Base-by-base conservation (phyloP, 73 alveolate species). In the Durusdinium trenchii region DNA sequence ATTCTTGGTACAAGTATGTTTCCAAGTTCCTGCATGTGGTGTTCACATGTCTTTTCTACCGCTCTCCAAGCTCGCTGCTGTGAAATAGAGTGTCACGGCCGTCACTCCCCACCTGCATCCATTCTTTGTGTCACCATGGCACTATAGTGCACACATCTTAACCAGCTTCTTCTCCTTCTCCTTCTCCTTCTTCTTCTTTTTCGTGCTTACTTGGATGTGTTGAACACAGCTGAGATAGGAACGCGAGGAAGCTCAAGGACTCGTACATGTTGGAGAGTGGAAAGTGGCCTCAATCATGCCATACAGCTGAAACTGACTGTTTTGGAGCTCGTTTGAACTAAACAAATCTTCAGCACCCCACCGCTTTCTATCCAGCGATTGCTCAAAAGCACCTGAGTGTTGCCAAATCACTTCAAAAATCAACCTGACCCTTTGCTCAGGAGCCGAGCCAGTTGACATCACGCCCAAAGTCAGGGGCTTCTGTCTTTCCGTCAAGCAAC, bases 221-320 rank as follows among this genome's bases (percentile, higher is more conserved):
- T 3, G n/a, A 48, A 35, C 43, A 54, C 36, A 32, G 16, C 85
- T 42, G 48, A 87, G 95, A 47, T 60, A 42, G 52, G 46, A 61
- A 43, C 87, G 98, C 86, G 45, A 91, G 85, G 85, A 91, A 91
- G 76, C 86, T 91, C 52, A 91, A 45, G 62, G 98, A 91, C 98
- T 91, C 98, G 61, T 91, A 91, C 98, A 91, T 91, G 98, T 91
- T 91, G 71, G 98, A 91, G 57, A 91, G 87, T 46, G 98, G 98
- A 89, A 91, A 91, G 89, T 91, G 98, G 87, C 98, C 98, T 87
- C 57, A 57, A 4, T 73, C 47, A 73, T 6, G 36, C 85, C 47
- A 73, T 50, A 84, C 47, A 78, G 60, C 62, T 38, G n/a, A n/a
- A 78, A 45, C 84, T 71, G 69, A 36, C 54, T 26, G 46, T 48